Evolutionary conservation across 768 basidiomycete genomes (phyloP).

Genomic region (Tephrocybe sp.): DNA sequence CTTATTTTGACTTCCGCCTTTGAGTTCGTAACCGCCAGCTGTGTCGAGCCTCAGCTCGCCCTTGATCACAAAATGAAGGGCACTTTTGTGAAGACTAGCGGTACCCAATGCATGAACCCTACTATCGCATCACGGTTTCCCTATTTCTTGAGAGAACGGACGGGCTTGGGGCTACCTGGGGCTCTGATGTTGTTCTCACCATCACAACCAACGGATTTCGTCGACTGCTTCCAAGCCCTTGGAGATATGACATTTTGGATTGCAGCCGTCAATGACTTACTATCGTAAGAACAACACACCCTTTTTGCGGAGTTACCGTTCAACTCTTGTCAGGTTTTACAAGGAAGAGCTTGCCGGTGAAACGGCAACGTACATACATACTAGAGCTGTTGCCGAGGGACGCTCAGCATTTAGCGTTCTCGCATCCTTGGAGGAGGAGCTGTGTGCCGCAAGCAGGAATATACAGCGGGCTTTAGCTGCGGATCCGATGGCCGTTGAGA

Average conservation of each 20-base stretch:
- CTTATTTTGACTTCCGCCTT: slow-evolving; percentile 7
- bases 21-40: slow-evolving; percentile 7
- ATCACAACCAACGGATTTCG: background rate
- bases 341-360: slow-evolving; percentile 20
- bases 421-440: slow-evolving; percentile 14
- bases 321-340: slow-evolving; percentile 7
- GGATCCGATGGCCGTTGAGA: slow-evolving; percentile 4
- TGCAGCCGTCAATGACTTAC: slow-evolving; percentile 4
- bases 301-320: background rate
- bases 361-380: slow-evolving; percentile 13
- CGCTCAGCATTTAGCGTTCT: slow-evolving; percentile 6
- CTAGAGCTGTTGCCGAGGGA: slow-evolving; percentile 7
- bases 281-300: background rate
- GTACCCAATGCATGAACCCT: background rate
- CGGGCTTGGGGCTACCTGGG: slow-evolving; percentile 1
- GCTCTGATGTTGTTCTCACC: slow-evolving; percentile 7
- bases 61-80: no score
- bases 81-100: no score
- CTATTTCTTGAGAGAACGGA: slow-evolving; percentile 5
- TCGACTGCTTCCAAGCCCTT: slow-evolving; percentile 4
- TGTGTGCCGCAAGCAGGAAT: slow-evolving; percentile 3
- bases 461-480: background rate
- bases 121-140: background rate
- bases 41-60: slow-evolving; percentile 3
- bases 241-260: slow-evolving; percentile 11